Percentiles rank a stretch among this genome's conserved stretches.
These are phyloP conservation scores for Wickerhamomyces hampshirensis DNA, from an alignment of 805 yeast genomes.

Conservation along the genomic window DNA sequence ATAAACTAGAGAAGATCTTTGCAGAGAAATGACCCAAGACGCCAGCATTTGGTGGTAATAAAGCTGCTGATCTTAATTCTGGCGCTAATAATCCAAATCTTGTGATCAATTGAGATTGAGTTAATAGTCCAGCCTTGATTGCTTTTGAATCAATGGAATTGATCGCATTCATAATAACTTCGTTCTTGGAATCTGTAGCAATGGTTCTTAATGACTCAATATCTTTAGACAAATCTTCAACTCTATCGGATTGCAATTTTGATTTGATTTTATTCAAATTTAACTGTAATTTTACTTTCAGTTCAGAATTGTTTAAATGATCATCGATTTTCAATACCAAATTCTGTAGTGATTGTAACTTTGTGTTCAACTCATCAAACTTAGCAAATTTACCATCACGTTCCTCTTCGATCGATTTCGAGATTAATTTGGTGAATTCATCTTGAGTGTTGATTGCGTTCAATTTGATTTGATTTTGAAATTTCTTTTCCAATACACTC, in stretches of 20 bases:
- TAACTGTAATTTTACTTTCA: slow-evolving; percentile 37
- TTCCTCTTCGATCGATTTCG: slow-evolving; percentile 60
- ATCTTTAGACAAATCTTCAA: slow-evolving; percentile 28
- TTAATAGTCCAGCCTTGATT: slow-evolving; percentile 51
- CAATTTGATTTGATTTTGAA: slow-evolving; percentile 65
- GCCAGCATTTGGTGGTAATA: slow-evolving; percentile 95
- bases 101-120: slow-evolving; percentile 25
- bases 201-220: slow-evolving; percentile 24
- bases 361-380: slow-evolving; percentile 52
- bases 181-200: slow-evolving; percentile 36
- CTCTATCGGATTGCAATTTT: slow-evolving; percentile 34
- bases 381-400: slow-evolving; percentile 75
- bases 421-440: slow-evolving; percentile 55
- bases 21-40: slow-evolving; percentile 88
- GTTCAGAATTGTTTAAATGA: slow-evolving; percentile 33
- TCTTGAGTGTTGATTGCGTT: slow-evolving; percentile 65
- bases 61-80: slow-evolving; percentile 81
- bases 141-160: slow-evolving; percentile 41
- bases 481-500: slow-evolving; percentile 60
- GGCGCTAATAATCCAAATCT: slow-evolving; percentile 63
- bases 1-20: slow-evolving; percentile 63
- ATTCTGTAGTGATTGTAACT: slow-evolving; percentile 51
- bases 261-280: slow-evolving; percentile 39
- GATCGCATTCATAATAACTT: slow-evolving; percentile 45
- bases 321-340: slow-evolving; percentile 40